Base-by-base conservation (phyloP, 805 yeast species). In the Teunomyces kruisii region DNA sequence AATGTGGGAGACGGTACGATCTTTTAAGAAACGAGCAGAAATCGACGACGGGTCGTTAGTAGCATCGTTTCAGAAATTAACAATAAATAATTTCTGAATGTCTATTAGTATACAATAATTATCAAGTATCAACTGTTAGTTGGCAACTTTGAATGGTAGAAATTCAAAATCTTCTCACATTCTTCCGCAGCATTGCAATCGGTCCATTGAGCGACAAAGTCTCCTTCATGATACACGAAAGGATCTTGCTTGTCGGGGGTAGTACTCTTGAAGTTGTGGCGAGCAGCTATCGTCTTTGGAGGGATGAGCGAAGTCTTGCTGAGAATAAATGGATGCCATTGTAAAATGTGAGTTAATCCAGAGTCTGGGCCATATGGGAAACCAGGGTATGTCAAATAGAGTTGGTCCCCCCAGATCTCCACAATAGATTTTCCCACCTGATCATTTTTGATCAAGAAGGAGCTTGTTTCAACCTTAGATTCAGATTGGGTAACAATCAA, bases 281-380 rank as follows among this genome's bases (percentile, higher is more conserved):
- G 48, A 4, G 75, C 62, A 39, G 65, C 55, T 13, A 72, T 67
- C 9, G 71, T 60, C 47, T 70, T 66, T 3, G 74, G 53, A 6
- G 89, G 87, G 1, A 94, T 79, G 12, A 92, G 63, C 0, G 89
- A 85, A 3, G 94, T 74, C 57, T 81, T 85, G 44, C 86, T 76
- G 53, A 94, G 72, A 22, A 86, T 68, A 24, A 78, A 80, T 9
- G 97, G 96, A 61, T 92, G 99, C 99, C 98, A 94, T 65, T 89
- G 97, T 54, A 90, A 72, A 37, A 90, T 72, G 61, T 94, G 98
- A n/a, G 88, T 78, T 35, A 92, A 59, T 0, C 94, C 91, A n/a
- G 78, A 74, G 47, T 79, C 81, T 4, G 82, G 85, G 43, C 78
- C 77, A 40, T 64, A 62, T 10, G 78, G 77, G 65, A 87, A 87